Evolutionary conservation across 345 rosid species (phyloP), one percentile per base, ranked within the genome.

Genomic region (Boechera retrofracta): DNA sequence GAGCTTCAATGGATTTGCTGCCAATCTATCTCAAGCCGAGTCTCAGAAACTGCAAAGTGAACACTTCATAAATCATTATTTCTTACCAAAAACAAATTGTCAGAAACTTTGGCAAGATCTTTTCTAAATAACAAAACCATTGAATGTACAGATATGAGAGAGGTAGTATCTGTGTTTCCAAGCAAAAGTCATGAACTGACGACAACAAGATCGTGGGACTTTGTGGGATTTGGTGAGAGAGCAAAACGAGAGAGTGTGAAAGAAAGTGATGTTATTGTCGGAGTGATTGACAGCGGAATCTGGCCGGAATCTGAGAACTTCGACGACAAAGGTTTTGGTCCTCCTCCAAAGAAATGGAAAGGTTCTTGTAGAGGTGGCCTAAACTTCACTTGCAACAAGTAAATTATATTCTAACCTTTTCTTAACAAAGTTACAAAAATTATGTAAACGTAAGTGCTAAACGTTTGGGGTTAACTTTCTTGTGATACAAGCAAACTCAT

Each of bases 1-100:
- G 64, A 88, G 87, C 69, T 88, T 83, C 81, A 83, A 83, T 68
- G 90, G 88, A 7, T 85, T 88, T 74, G 88, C 78, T 18, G 90
- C 90, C 31, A 83, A 69, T 63, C 65, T 86, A 63, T 78, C 89
- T 39, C 21, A 55, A 2, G 62, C 77, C 0, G 86, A 86, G 66
- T 79, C 72, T 36, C 68, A 71, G 26, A 76, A 47, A 69, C 36
- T 88, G 13, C 77, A 51, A 42, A 80, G 83, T 84, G 69, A 60
- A 72, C 49, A 56, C 39, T 71, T 57, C 9, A 24, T 29, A 38
- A 66, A 33, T 32, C 60, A 42, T 47, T 5, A 33, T 24, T 26
- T 59, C 42, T 5, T 42, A 42, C 2, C 2, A 26, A 38, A 18
- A 4, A 56, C 87, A 1, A 48, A 77, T 16, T 16, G 16, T 16